Conservation (phyloP, 129 eudicot species). For the Deinandra increscens region DNA sequence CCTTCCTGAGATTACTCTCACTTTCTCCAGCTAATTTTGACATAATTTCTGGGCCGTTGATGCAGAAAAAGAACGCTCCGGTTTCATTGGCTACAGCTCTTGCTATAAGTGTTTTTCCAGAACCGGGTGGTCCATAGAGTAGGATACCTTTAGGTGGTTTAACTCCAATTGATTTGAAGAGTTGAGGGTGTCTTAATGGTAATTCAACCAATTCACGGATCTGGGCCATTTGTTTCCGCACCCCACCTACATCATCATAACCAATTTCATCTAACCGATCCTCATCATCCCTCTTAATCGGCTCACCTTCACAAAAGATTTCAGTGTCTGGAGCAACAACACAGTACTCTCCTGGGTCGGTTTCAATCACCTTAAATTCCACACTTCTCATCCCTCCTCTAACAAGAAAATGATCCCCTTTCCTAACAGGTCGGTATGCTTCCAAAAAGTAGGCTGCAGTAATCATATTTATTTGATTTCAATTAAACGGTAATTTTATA, state of each 20-base stretch:
- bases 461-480: background rate
- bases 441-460: conserved; percentile 71
- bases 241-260: conserved; percentile 87
- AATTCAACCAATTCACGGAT: conserved; percentile 77
- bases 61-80: conserved; percentile 72
- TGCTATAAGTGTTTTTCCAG: conserved; percentile 72
- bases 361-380: conserved; percentile 73
- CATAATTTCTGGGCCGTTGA: conserved; percentile 82
- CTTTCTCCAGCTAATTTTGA: conserved; percentile 84
- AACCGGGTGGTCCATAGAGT: conserved; percentile 81
- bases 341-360: conserved; percentile 81
- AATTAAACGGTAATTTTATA: background rate
- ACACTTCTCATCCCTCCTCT: conserved; percentile 87
- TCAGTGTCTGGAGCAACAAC: conserved; percentile 88
- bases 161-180: conserved; percentile 70
- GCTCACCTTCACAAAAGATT: conserved; percentile 83
- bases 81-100: conserved; percentile 89
- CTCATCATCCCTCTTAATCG: conserved; percentile 74
- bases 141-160: conserved; percentile 79
- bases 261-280: conserved; percentile 74
- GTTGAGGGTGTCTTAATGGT: conserved; percentile 70
- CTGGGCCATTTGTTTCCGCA: conserved; percentile 82
- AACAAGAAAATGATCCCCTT: conserved; percentile 74
- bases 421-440: conserved; percentile 74
- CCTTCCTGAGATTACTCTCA: conserved; percentile 82